Conservation (phyloP, 2,329 filamentous ascomycete species). For the Pseudopyricularia cyperi region DNA sequence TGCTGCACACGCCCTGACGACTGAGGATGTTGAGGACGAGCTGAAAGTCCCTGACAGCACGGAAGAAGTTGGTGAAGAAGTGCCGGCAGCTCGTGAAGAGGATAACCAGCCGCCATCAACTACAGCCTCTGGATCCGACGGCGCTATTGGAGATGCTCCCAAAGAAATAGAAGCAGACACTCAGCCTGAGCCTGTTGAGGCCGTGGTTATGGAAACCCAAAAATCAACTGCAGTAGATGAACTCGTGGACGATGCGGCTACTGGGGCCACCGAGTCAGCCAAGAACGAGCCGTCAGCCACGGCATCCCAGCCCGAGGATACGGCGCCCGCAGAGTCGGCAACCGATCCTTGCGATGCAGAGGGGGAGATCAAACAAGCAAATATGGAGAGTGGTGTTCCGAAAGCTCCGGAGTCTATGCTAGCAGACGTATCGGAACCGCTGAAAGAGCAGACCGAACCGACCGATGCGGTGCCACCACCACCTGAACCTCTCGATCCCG, state of each 20-base stretch:
- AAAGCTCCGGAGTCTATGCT: neutral
- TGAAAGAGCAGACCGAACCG: neutral
- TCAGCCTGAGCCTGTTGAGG: neutral
- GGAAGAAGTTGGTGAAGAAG: neutral
- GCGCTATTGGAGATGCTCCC: neutral
- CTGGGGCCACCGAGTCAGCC: neutral
- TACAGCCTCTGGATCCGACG: slow-evolving; percentile 1
- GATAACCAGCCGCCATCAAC: neutral
- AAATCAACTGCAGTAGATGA: neutral
- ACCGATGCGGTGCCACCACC: neutral
- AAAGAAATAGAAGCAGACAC: neutral
- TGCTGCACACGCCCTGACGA: neutral
- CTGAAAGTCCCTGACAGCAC: neutral
- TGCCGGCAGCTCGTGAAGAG: slow-evolving; percentile 1
- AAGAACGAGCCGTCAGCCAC: neutral
- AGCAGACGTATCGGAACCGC: neutral
- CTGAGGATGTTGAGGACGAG: neutral
- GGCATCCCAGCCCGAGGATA: neutral
- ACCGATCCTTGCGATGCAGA: slow-evolving; percentile 2
- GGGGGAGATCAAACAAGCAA: neutral
- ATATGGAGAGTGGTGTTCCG: neutral
- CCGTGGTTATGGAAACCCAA: neutral
- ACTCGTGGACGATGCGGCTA: neutral
- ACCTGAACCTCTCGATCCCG: neutral
- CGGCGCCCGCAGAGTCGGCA: neutral